Conservation (phyloP, 345 rosid species). For the sweet orange (Citrus sinensis) region DVS_A1.0 CM039163.1:30940501-30941000, state of each 20-base stretch:
- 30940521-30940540: not conserved
- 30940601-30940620: not conserved
- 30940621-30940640: not conserved
- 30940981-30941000: not conserved
- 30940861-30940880: not conserved
- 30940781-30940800: not conserved
- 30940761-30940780: not conserved
- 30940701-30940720: not conserved
- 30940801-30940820: not conserved
- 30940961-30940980: not conserved
- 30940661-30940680: not conserved
- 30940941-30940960: not conserved
- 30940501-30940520: not conserved
- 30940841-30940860: not conserved
- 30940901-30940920: not conserved
- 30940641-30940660: not conserved
- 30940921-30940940: not conserved
- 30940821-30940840: not conserved
- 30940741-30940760: not conserved
- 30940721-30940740: no score
- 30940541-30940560: no score
- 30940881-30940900: no score
- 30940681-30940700: no score
- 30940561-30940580: not conserved
- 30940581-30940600: not conserved